phyloP scores from a whole-genome alignment of 2,329 filamentous ascomycete genomes.

The Phialemoniopsis sp. region DNA sequence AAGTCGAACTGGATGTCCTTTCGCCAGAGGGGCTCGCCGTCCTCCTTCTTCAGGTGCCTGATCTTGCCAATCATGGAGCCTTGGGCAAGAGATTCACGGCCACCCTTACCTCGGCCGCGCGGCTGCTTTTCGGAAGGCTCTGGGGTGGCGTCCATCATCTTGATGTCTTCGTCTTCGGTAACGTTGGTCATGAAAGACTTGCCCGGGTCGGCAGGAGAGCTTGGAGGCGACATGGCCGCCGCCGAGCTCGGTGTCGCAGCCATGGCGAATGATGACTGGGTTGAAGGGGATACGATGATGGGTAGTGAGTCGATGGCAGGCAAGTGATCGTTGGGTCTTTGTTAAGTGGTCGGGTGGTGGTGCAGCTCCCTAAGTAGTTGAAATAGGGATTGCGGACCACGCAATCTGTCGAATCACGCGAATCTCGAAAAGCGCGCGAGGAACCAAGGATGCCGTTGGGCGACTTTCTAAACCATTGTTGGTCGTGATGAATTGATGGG shows the following conservation, averaged over 20 bases:
- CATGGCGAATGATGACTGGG: no score
- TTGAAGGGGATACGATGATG: no score
- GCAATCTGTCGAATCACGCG: no score
- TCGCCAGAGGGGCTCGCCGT: slow-evolving; percentile 82
- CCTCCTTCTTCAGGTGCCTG: slow-evolving; percentile 80
- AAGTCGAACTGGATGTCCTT: slow-evolving; percentile 89
- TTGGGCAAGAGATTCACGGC: slow-evolving; percentile 25
- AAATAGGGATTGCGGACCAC: no score
- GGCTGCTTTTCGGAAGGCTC: slow-evolving; percentile 27
- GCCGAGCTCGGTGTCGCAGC: slow-evolving; percentile 24
- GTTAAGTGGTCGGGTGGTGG: no score
- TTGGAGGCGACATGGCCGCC: slow-evolving; percentile 35
- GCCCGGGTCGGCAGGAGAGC: slow-evolving; percentile 38
- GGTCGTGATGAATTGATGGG: no score
- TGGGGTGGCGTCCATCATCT: slow-evolving; percentile 35
- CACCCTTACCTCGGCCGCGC: slow-evolving; percentile 16
- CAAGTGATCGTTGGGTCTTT: no score
- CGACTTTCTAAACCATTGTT: no score
- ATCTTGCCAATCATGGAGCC: slow-evolving; percentile 61
- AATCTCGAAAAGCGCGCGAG: no score
- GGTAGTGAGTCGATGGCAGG: no score
- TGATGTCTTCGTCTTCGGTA: slow-evolving; percentile 42
- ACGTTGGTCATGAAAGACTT: slow-evolving; percentile 43
- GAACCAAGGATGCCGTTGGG: no score
- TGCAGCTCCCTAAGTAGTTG: no score